Conservation (phyloP, 1,284 basidiomycete genomes). For the Phylloporus gajari region DNA sequence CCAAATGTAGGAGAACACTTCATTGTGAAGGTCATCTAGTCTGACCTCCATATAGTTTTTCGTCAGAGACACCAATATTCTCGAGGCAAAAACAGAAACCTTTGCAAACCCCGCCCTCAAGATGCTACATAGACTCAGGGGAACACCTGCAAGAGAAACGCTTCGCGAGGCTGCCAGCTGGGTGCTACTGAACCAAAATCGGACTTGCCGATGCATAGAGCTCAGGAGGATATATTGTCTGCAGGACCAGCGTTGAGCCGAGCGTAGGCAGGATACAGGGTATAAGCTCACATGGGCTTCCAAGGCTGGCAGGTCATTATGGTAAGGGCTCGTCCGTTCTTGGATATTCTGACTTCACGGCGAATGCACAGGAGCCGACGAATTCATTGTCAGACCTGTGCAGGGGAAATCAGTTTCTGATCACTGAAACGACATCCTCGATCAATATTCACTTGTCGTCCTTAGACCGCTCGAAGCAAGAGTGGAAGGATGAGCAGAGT, state of each 20-base stretch:
- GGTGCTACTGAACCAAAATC: slow-evolving; percentile 28
- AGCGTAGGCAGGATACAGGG: too few species aligned
- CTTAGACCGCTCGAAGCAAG: too few species aligned
- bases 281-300: slow-evolving; percentile 35
- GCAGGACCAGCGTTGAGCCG: background rate
- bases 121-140: slow-evolving; percentile 41
- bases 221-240: slow-evolving; percentile 41
- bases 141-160: slow-evolving; percentile 30
- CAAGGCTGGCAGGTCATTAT: too few species aligned
- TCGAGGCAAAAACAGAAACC: background rate
- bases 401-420: background rate
- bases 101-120: slow-evolving; percentile 38
- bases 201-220: slow-evolving; percentile 36
- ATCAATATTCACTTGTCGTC: slow-evolving; percentile 8
- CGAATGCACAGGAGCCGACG: slow-evolving; percentile 30
- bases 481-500: too few species aligned
- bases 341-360: slow-evolving; percentile 28
- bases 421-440: background rate
- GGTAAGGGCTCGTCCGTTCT: background rate
- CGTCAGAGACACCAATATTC: background rate
- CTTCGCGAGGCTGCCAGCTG: background rate
- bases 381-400: slow-evolving; percentile 26
- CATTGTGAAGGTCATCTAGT: slow-evolving; percentile 27
- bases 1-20: slow-evolving; percentile 31
- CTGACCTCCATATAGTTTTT: slow-evolving; percentile 25